Conservation (phyloP, 116 monocot species). For the Thalassia testudinum region DNA sequence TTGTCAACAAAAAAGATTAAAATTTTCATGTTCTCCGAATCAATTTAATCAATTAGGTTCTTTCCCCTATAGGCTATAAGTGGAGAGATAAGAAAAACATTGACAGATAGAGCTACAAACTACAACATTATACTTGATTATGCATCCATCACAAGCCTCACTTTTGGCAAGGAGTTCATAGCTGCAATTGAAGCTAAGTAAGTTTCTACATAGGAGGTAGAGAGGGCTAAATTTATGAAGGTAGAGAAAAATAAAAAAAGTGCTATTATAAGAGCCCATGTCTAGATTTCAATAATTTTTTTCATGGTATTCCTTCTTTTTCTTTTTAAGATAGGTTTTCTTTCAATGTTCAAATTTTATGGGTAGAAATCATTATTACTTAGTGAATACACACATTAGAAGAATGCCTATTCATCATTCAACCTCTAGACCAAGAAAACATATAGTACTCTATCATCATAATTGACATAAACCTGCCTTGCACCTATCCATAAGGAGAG, state of each 20-base stretch:
- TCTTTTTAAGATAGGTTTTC: too few species aligned
- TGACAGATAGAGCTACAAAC: slow-evolving; percentile 70
- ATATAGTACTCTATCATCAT: too few species aligned
- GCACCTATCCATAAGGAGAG: too few species aligned
- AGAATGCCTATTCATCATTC: too few species aligned
- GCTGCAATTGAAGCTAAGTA: slow-evolving; percentile 97
- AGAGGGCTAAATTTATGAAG: slow-evolving; percentile 67
- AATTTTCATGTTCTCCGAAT: not conserved
- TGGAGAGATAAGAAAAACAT: slow-evolving; percentile 71
- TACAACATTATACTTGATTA: slow-evolving; percentile 92
- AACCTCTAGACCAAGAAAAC: too few species aligned
- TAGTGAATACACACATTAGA: too few species aligned
- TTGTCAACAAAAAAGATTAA: too few species aligned
- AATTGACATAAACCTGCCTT: too few species aligned
- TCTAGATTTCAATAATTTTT: slow-evolving; percentile 6
- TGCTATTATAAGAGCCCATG: slow-evolving; percentile 90
- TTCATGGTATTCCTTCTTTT: not conserved
- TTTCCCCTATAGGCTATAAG: slow-evolving; percentile 57
- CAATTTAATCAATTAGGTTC: not conserved
- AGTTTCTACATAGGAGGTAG: slow-evolving; percentile 95
- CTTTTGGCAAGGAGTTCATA: slow-evolving; percentile 96
- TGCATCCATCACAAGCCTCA: slow-evolving; percentile 80
- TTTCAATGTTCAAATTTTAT: too few species aligned
- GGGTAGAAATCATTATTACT: too few species aligned
- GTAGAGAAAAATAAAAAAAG: slow-evolving; percentile 78